Evolutionary conservation across 768 basidiomycete species (phyloP).

Genomic region (Boletus vinaceobasis): DNA sequence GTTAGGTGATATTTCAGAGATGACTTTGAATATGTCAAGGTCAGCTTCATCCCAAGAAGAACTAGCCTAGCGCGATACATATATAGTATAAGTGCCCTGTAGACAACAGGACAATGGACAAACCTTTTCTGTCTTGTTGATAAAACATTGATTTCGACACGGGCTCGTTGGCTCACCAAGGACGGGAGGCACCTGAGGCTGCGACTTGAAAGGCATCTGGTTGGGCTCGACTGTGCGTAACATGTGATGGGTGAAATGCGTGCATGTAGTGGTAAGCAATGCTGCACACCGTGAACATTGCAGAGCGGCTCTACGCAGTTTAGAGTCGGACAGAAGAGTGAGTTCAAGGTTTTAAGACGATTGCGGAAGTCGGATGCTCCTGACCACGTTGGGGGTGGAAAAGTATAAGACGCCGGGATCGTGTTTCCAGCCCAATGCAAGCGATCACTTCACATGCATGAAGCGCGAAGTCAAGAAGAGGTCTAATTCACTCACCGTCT

Average conservation of each 20-base stretch:
- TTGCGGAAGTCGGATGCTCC: slow-evolving; percentile 17
- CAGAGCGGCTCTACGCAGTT: slow-evolving; percentile 53
- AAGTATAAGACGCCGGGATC: slow-evolving; percentile 19
- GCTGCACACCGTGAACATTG: slow-evolving; percentile 42
- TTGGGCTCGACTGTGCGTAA: slow-evolving; percentile 23
- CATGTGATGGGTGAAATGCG: slow-evolving; percentile 17
- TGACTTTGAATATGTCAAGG: slow-evolving; percentile 35
- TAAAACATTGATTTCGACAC: slow-evolving; percentile 29
- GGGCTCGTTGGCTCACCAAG: slow-evolving; percentile 12
- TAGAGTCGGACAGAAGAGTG: slow-evolving; percentile 50
- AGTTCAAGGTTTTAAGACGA: slow-evolving; percentile 35
- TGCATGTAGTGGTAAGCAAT: neutral
- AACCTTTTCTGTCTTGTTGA: slow-evolving; percentile 17
- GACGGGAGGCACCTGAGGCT: neutral
- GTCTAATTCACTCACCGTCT: slow-evolving; percentile 22
- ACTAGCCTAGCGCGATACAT: slow-evolving; percentile 9
- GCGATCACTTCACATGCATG: slow-evolving; percentile 29
- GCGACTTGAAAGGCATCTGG: slow-evolving; percentile 7
- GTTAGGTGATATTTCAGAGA: slow-evolving; percentile 45
- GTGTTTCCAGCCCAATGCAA: slow-evolving; percentile 27
- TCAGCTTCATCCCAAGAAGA: slow-evolving; percentile 40
- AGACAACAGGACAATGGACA: neutral
- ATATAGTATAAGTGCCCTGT: neutral
- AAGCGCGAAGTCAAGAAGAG: slow-evolving; percentile 18
- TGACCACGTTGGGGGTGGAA: neutral